Percentiles rank a stretch among this genome's conserved stretches.
These are phyloP conservation scores for Coriolopsis trogii DNA, from an alignment of 1,284 basidiomycete genomes.

Conservation along the genomic window DNA sequence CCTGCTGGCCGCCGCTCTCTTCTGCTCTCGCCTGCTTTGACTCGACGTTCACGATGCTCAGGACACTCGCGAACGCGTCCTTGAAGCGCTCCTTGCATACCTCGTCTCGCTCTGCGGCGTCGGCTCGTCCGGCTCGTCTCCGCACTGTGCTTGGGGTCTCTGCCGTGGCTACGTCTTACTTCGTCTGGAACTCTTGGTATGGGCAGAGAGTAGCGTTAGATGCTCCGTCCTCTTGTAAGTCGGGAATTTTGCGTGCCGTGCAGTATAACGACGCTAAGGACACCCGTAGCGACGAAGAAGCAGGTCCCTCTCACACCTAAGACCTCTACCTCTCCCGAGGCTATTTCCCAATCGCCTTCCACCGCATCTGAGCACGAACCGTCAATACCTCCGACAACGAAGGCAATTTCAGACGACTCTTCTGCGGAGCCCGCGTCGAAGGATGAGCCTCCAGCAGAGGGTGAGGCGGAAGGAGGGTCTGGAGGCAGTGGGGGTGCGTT, in stretches of 20 bases:
- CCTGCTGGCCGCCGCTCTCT: neutral
- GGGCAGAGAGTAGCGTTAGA: slow-evolving; percentile 47
- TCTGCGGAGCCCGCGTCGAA: no score
- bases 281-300: no score
- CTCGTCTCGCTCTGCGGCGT: slow-evolving; percentile 25
- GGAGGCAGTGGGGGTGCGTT: slow-evolving; percentile 53
- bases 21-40: neutral
- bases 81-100: slow-evolving; percentile 53
- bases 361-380: slow-evolving; percentile 17
- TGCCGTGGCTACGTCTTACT: slow-evolving; percentile 47
- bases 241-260: no score
- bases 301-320: slow-evolving; percentile 21
- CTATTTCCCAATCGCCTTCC: slow-evolving; percentile 11
- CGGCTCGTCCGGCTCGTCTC: slow-evolving; percentile 32
- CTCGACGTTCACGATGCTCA: slow-evolving; percentile 37
- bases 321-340: slow-evolving; percentile 17
- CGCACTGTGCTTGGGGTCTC: slow-evolving; percentile 46
- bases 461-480: slow-evolving; percentile 37
- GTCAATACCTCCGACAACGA: slow-evolving; percentile 8
- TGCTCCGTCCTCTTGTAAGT: slow-evolving; percentile 24
- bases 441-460: slow-evolving; percentile 29
- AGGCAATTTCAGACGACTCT: slow-evolving; percentile 10
- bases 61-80: slow-evolving; percentile 37
- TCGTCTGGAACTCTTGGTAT: slow-evolving; percentile 42
- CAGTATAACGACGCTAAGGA: no score